Evolutionary conservation across 305 asterid species (phyloP).

Genomic region (Solanum aculeatissimum): DNA sequence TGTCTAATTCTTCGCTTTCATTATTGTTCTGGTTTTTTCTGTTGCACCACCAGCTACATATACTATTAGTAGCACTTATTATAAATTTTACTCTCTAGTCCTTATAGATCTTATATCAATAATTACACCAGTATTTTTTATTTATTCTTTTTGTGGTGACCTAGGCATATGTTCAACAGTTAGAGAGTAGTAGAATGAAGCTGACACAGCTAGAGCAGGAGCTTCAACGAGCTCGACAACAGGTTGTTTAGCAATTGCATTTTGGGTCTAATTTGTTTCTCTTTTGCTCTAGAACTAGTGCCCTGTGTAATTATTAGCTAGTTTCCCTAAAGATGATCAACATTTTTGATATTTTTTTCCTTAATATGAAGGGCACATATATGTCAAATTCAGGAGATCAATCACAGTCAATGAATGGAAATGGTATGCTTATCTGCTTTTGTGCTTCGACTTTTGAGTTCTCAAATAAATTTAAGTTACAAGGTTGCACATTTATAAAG

Average conservation of each 20-base stretch:
- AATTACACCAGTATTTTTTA: neutral
- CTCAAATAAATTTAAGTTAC: neutral
- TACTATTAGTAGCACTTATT: neutral
- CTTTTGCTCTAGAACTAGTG: neutral
- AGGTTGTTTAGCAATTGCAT: slow-evolving; percentile 1
- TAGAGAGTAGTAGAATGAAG: slow-evolving; percentile 25
- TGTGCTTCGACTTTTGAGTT: neutral
- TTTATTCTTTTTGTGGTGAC: neutral
- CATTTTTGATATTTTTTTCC: neutral
- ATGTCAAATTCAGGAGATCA: slow-evolving; percentile 97
- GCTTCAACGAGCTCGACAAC: slow-evolving; percentile 26
- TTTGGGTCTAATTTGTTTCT: neutral
- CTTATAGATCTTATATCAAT: neutral
- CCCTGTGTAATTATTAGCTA: neutral
- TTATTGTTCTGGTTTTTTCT: neutral
- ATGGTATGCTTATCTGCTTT: slow-evolving; percentile 22
- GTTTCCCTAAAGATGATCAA: neutral
- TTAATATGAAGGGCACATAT: slow-evolving; percentile 63
- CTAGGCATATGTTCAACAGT: slow-evolving; percentile 29
- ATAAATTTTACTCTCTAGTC: neutral
- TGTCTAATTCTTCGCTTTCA: neutral
- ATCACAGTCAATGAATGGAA: slow-evolving; percentile 36
- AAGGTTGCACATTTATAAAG: neutral
- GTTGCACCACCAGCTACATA: neutral
- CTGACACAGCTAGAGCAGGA: slow-evolving; percentile 26